These are phyloP conservation scores for Saccharomycopsis vini DNA, from an alignment of 805 yeast species.

Conservation along the genomic window DNA sequence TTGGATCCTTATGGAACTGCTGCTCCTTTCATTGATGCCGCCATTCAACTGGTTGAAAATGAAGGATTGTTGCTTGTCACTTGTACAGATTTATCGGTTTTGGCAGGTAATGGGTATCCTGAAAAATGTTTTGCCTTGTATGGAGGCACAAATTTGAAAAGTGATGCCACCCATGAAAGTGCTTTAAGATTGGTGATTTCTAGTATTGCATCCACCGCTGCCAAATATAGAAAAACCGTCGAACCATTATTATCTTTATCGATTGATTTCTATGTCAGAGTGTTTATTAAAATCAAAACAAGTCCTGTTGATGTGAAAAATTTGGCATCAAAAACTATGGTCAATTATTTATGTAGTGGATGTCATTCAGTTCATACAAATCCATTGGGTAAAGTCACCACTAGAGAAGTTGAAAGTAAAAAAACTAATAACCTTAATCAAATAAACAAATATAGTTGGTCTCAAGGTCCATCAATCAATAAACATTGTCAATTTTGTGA, in stretches of 20 bases:
- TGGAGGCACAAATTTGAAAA: slow-evolving; percentile 79
- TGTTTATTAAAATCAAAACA: slow-evolving; percentile 68
- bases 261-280: slow-evolving; percentile 86
- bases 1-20: slow-evolving; percentile 98
- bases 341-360: slow-evolving; percentile 77
- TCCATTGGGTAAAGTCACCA: slow-evolving; percentile 56
- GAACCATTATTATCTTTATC: slow-evolving; percentile 82
- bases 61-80: slow-evolving; percentile 85
- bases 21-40: slow-evolving; percentile 89
- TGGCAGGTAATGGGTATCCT: slow-evolving; percentile 94
- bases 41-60: slow-evolving; percentile 73
- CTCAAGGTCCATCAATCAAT: slow-evolving; percentile 56
- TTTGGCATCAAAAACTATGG: slow-evolving; percentile 66
- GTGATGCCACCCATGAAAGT: slow-evolving; percentile 84
- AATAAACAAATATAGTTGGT: slow-evolving; percentile 47
- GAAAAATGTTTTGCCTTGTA: slow-evolving; percentile 93
- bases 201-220: slow-evolving; percentile 73
- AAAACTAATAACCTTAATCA: slow-evolving; percentile 29
- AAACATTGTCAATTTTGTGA: slow-evolving; percentile 64
- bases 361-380: slow-evolving; percentile 71
- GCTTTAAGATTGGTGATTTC: slow-evolving; percentile 80
- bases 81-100: slow-evolving; percentile 91
- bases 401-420: slow-evolving; percentile 26
- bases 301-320: slow-evolving; percentile 79
- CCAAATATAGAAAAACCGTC: slow-evolving; percentile 76